Evolutionary conservation across 139 green algal species (phyloP).

Genomic region (Pseudopediastrum boryanum): DNA sequence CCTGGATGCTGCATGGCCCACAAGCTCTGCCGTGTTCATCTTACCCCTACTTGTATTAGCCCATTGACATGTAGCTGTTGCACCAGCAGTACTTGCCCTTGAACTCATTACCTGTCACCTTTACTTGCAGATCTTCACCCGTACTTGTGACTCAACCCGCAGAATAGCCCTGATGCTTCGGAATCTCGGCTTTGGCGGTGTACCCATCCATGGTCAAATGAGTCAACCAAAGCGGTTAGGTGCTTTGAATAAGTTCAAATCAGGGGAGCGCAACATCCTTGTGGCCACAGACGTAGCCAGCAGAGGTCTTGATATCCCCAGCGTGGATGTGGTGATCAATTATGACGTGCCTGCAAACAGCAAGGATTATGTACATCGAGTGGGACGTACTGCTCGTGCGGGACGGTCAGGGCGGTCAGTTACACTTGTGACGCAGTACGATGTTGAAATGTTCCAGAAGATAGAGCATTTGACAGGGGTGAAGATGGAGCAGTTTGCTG

Average conservation of each 20-base stretch:
- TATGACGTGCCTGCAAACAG: slow-evolving; percentile 94
- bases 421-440: slow-evolving; percentile 98
- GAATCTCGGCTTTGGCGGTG: slow-evolving; percentile 94
- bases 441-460: slow-evolving; percentile 98
- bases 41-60: too few species aligned
- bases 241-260: slow-evolving; percentile 99
- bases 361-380: slow-evolving; percentile 96
- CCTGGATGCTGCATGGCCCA: too few species aligned
- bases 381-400: slow-evolving; percentile 94
- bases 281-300: slow-evolving; percentile 91
- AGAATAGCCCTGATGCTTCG: slow-evolving; percentile 91
- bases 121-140: slow-evolving; percentile 91
- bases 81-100: too few species aligned
- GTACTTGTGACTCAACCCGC: slow-evolving; percentile 94
- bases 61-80: too few species aligned
- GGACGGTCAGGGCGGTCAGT: slow-evolving; percentile 90
- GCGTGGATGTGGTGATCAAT: slow-evolving; percentile 96
- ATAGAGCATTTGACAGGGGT: slow-evolving; percentile 92
- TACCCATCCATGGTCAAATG: slow-evolving; percentile 99
- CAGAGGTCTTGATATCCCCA: slow-evolving; percentile 94
- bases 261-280: slow-evolving; percentile 63
- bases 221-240: slow-evolving; percentile 95
- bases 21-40: too few species aligned
- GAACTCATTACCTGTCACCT: too few species aligned
- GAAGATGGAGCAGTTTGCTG: slow-evolving; percentile 83